A percentile compares a stretch with the other conserved stretches of the same genome.
phyloP scores from a whole-genome alignment of 768 basidiomycete species.

The Hortiboletus flavorubellus region DNA sequence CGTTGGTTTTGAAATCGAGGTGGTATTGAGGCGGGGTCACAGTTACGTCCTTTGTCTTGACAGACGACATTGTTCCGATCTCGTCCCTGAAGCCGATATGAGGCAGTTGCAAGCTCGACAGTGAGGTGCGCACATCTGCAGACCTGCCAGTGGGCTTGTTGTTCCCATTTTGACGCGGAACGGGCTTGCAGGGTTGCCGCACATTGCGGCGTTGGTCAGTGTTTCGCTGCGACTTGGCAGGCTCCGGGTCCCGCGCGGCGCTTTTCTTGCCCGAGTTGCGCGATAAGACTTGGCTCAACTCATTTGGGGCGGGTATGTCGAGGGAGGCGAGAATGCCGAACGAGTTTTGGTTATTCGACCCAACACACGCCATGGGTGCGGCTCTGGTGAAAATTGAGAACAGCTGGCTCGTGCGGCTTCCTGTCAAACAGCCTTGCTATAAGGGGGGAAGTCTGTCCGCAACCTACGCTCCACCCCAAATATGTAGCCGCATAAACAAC shows the following conservation, averaged over 20 bases:
- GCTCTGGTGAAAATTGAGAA: background rate
- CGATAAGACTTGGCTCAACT: background rate
- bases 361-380: constrained; percentile 3
- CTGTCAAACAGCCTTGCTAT: background rate
- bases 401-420: no score
- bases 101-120: background rate
- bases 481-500: constrained; percentile 12
- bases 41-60: background rate
- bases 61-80: background rate
- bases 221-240: background rate
- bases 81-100: background rate
- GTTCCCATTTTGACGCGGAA: background rate
- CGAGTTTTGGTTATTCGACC: background rate
- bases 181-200: background rate
- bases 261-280: background rate
- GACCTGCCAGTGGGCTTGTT: background rate
- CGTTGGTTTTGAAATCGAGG: constrained; percentile 8
- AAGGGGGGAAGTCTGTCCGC: background rate
- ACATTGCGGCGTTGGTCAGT: background rate
- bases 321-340: constrained; percentile 4
- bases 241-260: background rate
- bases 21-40: background rate
- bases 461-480: constrained; percentile 4
- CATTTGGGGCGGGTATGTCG: background rate
- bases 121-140: constrained; percentile 2